These are phyloP conservation scores for Exophiala sp. DNA, from an alignment of 2,329 filamentous ascomycete species.

Conservation along the genomic window DNA sequence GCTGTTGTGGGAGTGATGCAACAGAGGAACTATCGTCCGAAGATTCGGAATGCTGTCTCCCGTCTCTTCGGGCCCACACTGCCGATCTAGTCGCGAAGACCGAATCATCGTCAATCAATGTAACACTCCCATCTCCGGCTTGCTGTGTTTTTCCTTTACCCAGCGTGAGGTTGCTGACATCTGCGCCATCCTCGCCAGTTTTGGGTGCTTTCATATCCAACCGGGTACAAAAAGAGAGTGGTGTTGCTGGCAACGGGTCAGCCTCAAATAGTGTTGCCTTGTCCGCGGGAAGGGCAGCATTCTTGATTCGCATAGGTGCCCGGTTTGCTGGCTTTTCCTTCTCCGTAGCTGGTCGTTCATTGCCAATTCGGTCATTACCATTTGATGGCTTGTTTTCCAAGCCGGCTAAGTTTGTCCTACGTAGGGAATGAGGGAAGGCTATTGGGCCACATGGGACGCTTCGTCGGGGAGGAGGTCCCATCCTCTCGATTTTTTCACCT, in stretches of 20 bases:
- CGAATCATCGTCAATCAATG: constrained; percentile 10
- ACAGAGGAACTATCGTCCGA: constrained; percentile 7
- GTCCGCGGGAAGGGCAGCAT: not conserved
- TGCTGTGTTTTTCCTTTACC: not conserved
- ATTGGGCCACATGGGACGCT: not conserved
- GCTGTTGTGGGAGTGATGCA: constrained; percentile 1
- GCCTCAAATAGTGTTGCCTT: not conserved
- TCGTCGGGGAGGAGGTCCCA: constrained; percentile 6
- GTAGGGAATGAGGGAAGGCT: constrained; percentile 1
- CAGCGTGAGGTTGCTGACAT: not conserved
- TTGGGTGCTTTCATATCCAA: constrained; percentile 3
- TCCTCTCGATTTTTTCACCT: not conserved
- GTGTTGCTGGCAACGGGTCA: constrained; percentile 11
- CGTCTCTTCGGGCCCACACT: constrained; percentile 4
- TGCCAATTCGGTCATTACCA: not conserved
- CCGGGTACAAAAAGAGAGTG: constrained; percentile 16
- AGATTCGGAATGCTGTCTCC: constrained; percentile 11
- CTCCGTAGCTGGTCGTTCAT: not conserved
- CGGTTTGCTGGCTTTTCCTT: not conserved
- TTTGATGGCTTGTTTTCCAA: not conserved
- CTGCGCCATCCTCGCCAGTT: not conserved
- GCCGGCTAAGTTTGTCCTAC: not conserved
- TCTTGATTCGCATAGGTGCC: constrained; percentile 15
- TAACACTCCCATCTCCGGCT: constrained; percentile 11
- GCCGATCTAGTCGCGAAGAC: constrained; percentile 3